These are phyloP conservation scores for Pseudonitzschia multiseries DNA, from an alignment of 108 stramenopile genomes.

Conservation along the genomic window DNA sequence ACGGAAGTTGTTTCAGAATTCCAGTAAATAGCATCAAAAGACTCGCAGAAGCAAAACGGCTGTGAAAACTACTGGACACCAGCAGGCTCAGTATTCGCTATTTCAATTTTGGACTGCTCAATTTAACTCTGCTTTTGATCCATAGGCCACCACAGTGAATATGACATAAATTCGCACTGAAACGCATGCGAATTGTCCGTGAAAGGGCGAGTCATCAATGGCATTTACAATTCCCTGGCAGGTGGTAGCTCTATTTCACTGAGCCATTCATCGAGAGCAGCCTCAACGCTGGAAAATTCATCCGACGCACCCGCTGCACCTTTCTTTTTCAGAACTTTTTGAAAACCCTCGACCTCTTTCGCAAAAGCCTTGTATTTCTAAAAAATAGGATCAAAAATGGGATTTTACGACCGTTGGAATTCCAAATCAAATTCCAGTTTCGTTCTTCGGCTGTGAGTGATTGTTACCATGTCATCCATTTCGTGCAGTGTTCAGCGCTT, in stretches of 20 bases:
- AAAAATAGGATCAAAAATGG: background rate
- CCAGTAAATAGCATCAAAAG: too few species aligned
- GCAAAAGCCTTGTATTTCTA: conserved; percentile 87
- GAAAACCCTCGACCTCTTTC: conserved; percentile 56
- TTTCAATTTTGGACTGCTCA: too few species aligned
- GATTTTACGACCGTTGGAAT: background rate
- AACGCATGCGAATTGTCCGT: too few species aligned
- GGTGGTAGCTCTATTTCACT: conserved; percentile 68
- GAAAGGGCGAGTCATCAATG: background rate
- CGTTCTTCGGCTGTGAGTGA: background rate
- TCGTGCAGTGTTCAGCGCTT: background rate
- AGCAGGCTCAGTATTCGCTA: too few species aligned
- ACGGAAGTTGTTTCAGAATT: too few species aligned
- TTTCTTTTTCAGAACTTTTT: conserved; percentile 63
- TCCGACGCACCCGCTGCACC: conserved; percentile 44
- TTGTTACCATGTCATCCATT: background rate
- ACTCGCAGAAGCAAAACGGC: too few species aligned
- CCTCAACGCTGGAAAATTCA: conserved; percentile 49
- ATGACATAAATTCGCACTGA: too few species aligned
- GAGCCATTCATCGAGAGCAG: conserved; percentile 64
- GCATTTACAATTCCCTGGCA: conserved; percentile 37
- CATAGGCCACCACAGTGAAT: too few species aligned
- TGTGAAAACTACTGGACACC: too few species aligned
- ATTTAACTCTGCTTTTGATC: too few species aligned
- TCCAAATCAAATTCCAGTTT: background rate